A percentile compares a stretch with the other conserved stretches of the same genome.
These are phyloP conservation scores for Globisporangium emineosum DNA, from an alignment of 352 stramenopile genomes.

Conservation along the genomic window DNA sequence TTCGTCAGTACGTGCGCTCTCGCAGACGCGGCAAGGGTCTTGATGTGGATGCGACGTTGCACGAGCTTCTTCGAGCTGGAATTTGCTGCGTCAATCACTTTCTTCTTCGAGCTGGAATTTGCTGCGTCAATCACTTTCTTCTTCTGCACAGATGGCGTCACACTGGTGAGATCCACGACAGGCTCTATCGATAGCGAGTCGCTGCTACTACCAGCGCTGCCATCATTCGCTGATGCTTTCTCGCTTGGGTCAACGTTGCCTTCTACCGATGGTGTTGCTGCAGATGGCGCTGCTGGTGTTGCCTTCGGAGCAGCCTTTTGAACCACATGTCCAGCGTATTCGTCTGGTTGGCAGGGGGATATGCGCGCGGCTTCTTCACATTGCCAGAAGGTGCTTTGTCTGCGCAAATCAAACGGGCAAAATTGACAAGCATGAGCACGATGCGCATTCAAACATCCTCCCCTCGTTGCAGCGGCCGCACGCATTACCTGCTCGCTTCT, in stretches of 20 bases:
- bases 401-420: background rate
- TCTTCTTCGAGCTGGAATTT: too few species aligned
- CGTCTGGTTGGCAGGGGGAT: constrained; percentile 24
- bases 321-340: constrained; percentile 69
- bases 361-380: constrained; percentile 12
- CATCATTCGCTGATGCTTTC: background rate
- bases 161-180: background rate
- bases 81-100: constrained; percentile 2
- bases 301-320: constrained; percentile 25
- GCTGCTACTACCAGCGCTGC: background rate
- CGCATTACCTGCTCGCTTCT: constrained; percentile 12
- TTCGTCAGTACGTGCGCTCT: constrained; percentile 46
- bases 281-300: constrained; percentile 20
- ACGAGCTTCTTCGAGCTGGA: constrained; percentile 43
- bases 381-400: constrained; percentile 8
- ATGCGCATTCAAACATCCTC: background rate
- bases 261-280: constrained; percentile 7
- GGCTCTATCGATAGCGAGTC: background rate
- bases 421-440: background rate
- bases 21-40: constrained; percentile 67
- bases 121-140: constrained; percentile 15
- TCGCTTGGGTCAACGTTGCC: background rate
- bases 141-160: constrained; percentile 16
- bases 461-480: background rate
- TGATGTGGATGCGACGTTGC: constrained; percentile 70